phyloP scores from a whole-genome alignment of 345 rosid species.

The Gossypium sturtianum region DNA sequence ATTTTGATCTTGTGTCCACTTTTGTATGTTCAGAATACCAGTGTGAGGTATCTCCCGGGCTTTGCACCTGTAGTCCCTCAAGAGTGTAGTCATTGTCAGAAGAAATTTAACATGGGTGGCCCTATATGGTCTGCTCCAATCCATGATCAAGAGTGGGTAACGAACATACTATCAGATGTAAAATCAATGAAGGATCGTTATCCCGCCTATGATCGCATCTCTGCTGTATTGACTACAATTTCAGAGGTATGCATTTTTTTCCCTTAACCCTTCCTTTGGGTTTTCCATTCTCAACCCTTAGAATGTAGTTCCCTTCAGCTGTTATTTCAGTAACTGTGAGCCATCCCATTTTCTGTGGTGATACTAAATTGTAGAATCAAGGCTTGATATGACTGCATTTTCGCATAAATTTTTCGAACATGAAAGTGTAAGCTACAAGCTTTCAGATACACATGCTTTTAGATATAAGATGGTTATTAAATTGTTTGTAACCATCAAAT shows the following conservation, averaged over 20 bases:
- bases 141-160: slow-evolving; percentile 88
- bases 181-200: slow-evolving; percentile 68
- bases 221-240: slow-evolving; percentile 77
- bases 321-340: not conserved
- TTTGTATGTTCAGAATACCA: slow-evolving; percentile 49
- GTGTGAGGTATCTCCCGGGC: slow-evolving; percentile 84
- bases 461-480: not conserved
- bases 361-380: not conserved
- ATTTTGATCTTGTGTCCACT: slow-evolving; percentile 1
- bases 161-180: slow-evolving; percentile 55
- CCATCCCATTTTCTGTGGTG: not conserved
- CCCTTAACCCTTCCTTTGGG: not conserved
- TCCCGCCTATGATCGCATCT: slow-evolving; percentile 86
- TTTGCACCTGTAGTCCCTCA: slow-evolving; percentile 89
- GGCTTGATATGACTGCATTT: not conserved
- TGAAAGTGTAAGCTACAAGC: not conserved
- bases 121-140: slow-evolving; percentile 99
- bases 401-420: not conserved
- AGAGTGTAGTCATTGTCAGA: slow-evolving; percentile 86
- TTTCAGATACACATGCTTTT: not conserved
- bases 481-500: not conserved
- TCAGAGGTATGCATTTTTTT: slow-evolving; percentile 52
- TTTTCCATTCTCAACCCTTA: not conserved
- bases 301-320: not conserved
- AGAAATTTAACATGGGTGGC: slow-evolving; percentile 96